Conservation (phyloP, 345 rosid genomes). For the Aurinia saxatilis region DNA sequence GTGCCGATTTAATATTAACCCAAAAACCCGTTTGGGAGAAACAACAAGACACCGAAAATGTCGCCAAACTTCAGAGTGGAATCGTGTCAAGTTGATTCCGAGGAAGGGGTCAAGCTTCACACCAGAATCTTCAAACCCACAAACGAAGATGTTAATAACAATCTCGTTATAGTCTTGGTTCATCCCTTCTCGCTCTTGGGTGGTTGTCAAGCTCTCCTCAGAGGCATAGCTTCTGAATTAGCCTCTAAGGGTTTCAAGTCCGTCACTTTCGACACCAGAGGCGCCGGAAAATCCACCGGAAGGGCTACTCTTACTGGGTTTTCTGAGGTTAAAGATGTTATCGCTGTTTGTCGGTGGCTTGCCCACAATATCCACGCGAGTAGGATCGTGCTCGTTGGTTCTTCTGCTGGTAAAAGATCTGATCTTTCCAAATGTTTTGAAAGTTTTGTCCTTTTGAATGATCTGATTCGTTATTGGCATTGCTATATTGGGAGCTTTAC, state of each 20-base stretch:
- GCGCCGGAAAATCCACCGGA: slow-evolving; percentile 83
- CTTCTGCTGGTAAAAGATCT: slow-evolving; percentile 66
- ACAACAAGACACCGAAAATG: slow-evolving; percentile 20
- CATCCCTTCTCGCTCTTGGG: slow-evolving; percentile 87
- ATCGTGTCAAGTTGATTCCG: slow-evolving; percentile 46
- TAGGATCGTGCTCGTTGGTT: slow-evolving; percentile 80
- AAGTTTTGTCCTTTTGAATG: background rate
- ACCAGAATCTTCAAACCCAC: slow-evolving; percentile 56
- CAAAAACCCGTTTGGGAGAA: background rate
- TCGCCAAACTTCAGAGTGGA: slow-evolving; percentile 42
- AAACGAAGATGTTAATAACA: slow-evolving; percentile 14
- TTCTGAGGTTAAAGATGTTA: slow-evolving; percentile 76
- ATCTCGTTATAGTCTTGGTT: slow-evolving; percentile 62
- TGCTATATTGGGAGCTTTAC: no score
- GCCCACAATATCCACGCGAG: slow-evolving; percentile 34
- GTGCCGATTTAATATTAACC: background rate
- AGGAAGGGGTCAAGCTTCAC: slow-evolving; percentile 47
- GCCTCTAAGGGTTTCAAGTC: slow-evolving; percentile 53
- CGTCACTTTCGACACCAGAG: slow-evolving; percentile 90
- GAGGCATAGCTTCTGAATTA: slow-evolving; percentile 65
- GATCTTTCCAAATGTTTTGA: background rate
- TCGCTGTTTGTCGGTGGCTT: slow-evolving; percentile 78
- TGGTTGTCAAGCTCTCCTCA: slow-evolving; percentile 68
- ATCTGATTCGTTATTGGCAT: background rate
- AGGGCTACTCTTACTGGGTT: slow-evolving; percentile 80